Percentiles rank a stretch among this genome's conserved stretches.
These are phyloP conservation scores for Starmerella gropengiesseri DNA, from an alignment of 805 yeast species.

Conservation along the genomic window DNA sequence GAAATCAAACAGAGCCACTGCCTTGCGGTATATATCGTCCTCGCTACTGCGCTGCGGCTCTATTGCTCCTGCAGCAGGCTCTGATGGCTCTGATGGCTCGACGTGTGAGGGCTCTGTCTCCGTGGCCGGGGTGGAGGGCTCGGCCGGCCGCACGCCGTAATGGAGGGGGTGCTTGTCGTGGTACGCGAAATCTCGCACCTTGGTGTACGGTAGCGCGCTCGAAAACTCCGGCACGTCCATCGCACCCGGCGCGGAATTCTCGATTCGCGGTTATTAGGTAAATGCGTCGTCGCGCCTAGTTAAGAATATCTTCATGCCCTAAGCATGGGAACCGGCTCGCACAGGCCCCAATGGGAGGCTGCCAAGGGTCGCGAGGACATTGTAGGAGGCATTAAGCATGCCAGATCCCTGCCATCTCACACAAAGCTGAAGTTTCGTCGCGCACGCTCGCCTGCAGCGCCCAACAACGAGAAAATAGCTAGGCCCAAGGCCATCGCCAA, in stretches of 20 bases:
- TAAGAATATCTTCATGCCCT: constrained; percentile 2
- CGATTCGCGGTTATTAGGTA: constrained; percentile 5
- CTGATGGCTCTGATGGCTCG: too few relatives aligned
- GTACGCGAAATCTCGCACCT: constrained; percentile 77
- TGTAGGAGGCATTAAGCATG: constrained; percentile 20
- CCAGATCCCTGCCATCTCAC: constrained; percentile 20
- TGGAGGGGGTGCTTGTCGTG: constrained; percentile 57
- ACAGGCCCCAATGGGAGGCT: constrained; percentile 23
- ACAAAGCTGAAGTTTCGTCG: constrained; percentile 19
- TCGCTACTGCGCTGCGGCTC: constrained; percentile 13
- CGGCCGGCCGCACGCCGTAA: constrained; percentile 38
- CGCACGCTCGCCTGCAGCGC: not conserved
- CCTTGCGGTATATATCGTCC: constrained; percentile 46
- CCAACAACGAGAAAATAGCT: too few relatives aligned
- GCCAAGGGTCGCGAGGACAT: constrained; percentile 20
- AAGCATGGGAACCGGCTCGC: constrained; percentile 22
- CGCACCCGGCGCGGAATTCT: constrained; percentile 6
- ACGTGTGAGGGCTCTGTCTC: not conserved
- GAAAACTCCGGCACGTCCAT: constrained; percentile 25
- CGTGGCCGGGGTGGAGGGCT: not conserved
- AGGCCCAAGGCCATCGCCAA: too few relatives aligned
- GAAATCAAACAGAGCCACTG: constrained; percentile 82
- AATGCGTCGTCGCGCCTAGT: not conserved
- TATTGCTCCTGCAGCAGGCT: too few relatives aligned
- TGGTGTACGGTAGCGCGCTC: constrained; percentile 32